These are phyloP conservation scores for Backusella psychrophila DNA, from an alignment of 192 early-diverging fungal species.

Conservation along the genomic window DNA sequence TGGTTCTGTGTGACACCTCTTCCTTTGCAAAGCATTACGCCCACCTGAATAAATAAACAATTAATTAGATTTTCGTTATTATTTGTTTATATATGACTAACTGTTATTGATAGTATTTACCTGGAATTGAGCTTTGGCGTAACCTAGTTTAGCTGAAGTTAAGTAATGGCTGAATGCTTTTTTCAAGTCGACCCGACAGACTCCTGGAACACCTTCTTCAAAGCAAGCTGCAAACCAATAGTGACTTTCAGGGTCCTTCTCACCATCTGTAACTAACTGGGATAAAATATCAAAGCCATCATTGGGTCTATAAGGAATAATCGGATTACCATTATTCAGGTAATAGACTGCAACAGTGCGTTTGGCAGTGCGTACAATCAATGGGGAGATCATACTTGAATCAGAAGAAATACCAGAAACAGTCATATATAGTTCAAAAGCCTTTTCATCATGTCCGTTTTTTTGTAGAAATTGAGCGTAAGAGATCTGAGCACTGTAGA, in stretches of 20 bases:
- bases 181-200: constrained; percentile 7
- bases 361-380: constrained; percentile 5
- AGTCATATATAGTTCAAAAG: constrained; percentile 20
- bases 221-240: constrained; percentile 36
- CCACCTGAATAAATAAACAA: constrained; percentile 27
- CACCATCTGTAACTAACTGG: constrained; percentile 9
- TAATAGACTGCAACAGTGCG: constrained; percentile 32
- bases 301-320: constrained; percentile 12
- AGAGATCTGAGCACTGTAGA: constrained; percentile 23
- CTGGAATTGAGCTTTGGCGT: constrained; percentile 34
- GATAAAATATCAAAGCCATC: constrained; percentile 30
- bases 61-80: background rate
- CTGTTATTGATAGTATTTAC: constrained; percentile 10
- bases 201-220: constrained; percentile 32
- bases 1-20: constrained; percentile 28
- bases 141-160: constrained; percentile 18
- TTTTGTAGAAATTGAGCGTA: constrained; percentile 31
- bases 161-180: constrained; percentile 31
- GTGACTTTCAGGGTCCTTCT: constrained; percentile 22
- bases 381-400: background rate
- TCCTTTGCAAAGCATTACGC: constrained; percentile 41
- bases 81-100: background rate
- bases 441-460: constrained; percentile 20
- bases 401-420: constrained; percentile 1
- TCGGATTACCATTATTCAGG: constrained; percentile 22